These are phyloP conservation scores for Penicillium maclennaniae DNA, from an alignment of 495 filamentous ascomycete genomes.

Conservation along the genomic window DNA sequence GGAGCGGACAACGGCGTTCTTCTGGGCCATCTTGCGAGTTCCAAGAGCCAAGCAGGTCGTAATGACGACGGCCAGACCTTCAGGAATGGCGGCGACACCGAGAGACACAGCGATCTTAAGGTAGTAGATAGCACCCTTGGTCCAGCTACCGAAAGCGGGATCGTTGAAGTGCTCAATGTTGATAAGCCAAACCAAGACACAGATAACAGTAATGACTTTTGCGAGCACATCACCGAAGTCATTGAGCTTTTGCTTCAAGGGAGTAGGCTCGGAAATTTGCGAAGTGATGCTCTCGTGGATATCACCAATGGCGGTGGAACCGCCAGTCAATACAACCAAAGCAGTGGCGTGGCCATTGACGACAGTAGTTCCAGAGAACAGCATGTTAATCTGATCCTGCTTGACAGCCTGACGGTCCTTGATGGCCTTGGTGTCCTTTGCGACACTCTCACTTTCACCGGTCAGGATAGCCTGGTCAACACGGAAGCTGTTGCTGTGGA, in stretches of 20 bases:
- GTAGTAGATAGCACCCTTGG: conserved; percentile 99
- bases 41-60: conserved; percentile 94
- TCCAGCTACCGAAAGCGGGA: conserved; percentile 87
- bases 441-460: conserved; percentile 95
- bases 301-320: conserved; percentile 92
- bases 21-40: conserved; percentile 96
- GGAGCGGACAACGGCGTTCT: conserved; percentile 94
- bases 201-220: conserved; percentile 97
- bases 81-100: conserved; percentile 95
- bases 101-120: conserved; percentile 99
- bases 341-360: conserved; percentile 92
- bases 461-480: conserved; percentile 98
- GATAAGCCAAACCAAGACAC: conserved; percentile 94
- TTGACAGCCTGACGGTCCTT: conserved; percentile 84
- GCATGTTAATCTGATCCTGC: conserved; percentile 96
- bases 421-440: conserved; percentile 69
- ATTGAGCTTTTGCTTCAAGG: conserved; percentile 96
- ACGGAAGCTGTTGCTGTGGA: conserved; percentile 94
- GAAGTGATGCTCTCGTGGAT: conserved; percentile 98
- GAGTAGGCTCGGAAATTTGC: conserved; percentile 96
- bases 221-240: conserved; percentile 96
- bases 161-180: conserved; percentile 97
- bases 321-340: conserved; percentile 86
- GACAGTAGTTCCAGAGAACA: conserved; percentile 97
- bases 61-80: conserved; percentile 95